Base-by-base conservation (phyloP, 2,329 filamentous ascomycete genomes). In the Tolypocladium pustulatum region DNA sequence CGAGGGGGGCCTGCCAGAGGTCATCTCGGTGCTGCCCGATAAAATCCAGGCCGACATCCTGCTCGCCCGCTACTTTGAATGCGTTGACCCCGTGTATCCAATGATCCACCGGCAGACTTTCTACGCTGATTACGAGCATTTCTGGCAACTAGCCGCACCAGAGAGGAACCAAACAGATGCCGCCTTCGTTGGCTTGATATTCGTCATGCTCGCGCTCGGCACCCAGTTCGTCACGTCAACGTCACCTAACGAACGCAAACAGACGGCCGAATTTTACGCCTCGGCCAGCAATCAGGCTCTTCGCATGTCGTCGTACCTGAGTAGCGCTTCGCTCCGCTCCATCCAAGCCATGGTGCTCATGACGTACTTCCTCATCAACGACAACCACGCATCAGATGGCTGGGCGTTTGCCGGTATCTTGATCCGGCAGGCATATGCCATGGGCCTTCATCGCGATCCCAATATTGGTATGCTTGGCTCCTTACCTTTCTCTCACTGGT, bases 361-460 rank as follows among this genome's bases (percentile, higher is more conserved):
- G 60, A 86, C 85, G 0, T 92, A 92, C 68, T 93, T 93, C 65
- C 77, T 93, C 40, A 91, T 92, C 75, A 93, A 93, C 66, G 89
- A 93, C 70, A 91, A 91, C 65, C 89, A 92, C 65, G 88, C 88
- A 4, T 89, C 87, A 0, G 89, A 93, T 68, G 89, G 89, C 1
- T 93, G 89, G 85, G 86, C 88, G 0, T 93, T 91, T 76, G 87
- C 87, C 0, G 89, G 89, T 7, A 86, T 93, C 32, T 72, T 91
- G 27, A 85, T 90, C 63, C 81, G 89, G 32, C 89, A 93, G 71
- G 84, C 89, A 0, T 92, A 91, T 65, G 89, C 89, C 30, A 89
- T 93, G 85, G 88, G 89, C 0, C 72, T 93, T 15, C 88, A 93
- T 68, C 84, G 89, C 20, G 88, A 92, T 66, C 89, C 89, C 0